Evolutionary conservation across 805 yeast species (phyloP), one percentile per base, ranked within the genome.

Genomic region (Kodamaea kakaduensis): DNA sequence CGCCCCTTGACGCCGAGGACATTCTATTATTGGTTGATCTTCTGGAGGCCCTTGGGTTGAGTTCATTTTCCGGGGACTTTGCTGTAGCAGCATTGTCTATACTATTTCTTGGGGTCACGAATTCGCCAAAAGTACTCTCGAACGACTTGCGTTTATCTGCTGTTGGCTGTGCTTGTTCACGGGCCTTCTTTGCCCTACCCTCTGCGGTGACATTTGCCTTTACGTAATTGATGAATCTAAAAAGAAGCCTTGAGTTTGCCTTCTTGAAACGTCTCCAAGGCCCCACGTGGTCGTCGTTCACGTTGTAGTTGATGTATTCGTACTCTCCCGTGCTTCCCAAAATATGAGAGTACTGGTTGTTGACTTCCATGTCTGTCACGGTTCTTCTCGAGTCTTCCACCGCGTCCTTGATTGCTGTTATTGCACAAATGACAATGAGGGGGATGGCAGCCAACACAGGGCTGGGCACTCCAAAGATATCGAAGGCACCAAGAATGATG

Each of bases 361-460:
- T 84, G 23, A 84, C 77, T 56, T 84, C 87, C 54, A 81, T 59
- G 59, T 84, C 94, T 25, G 78, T 61, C 2, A 71, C 65, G 0
- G 87, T 79, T 60, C 94, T 71, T 56, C 87, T 67, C 7, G 85
- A 82, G 56, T 84, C 94, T 58, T 84, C 94, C 28, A 84, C 61
- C 1, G 86, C 93, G 59, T 84, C 94, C 48, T 82, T 82, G 40
- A 81, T 65, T 0, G 87, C 89, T 1, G 94, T 84, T 29, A 84
- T 71, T 7, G 67, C 55, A 17, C 84, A 85, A 59, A 84, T 84
- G 28, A 81, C 90, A 56, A 84, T 78, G 54, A 84, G 69, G 2
- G 94, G 94, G 19, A 82, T 90, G 5, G 84, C 79, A 7, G 84
- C 71, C 32, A 84, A 53, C 1, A 77, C 85, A 1, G 94, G 94